Conservation (phyloP, 176 grass and related monocot genomes). For the Elaeis guineensis region DNA sequence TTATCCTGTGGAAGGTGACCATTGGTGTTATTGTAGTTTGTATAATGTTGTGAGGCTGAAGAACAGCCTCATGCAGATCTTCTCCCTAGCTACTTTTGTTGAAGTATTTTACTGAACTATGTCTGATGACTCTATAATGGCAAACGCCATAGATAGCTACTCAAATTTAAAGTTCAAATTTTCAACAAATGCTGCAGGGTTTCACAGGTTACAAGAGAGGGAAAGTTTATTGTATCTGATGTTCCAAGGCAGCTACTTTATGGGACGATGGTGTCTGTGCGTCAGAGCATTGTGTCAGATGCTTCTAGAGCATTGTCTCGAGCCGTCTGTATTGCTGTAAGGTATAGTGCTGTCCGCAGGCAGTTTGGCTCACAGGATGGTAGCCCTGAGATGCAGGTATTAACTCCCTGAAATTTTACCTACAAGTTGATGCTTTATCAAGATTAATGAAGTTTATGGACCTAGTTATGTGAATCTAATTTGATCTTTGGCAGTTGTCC, state of each 20-base stretch:
- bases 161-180: background rate
- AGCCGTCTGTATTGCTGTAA: slow-evolving; percentile 80
- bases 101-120: too few relatives aligned
- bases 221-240: slow-evolving; percentile 85
- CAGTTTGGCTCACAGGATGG: slow-evolving; percentile 81
- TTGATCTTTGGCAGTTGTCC: too few relatives aligned
- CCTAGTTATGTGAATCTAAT: too few relatives aligned
- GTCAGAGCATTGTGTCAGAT: slow-evolving; percentile 82
- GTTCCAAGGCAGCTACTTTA: slow-evolving; percentile 93
- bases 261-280: slow-evolving; percentile 92
- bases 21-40: too few relatives aligned
- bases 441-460: background rate
- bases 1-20: too few relatives aligned
- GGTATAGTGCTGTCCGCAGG: slow-evolving; percentile 80
- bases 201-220: slow-evolving; percentile 91
- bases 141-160: too few relatives aligned
- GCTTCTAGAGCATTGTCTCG: slow-evolving; percentile 93
- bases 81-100: too few relatives aligned
- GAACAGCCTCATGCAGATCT: too few relatives aligned
- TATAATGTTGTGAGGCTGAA: too few relatives aligned
- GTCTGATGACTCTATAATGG: too few relatives aligned
- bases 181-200: slow-evolving; percentile 46
- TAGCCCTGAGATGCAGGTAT: slow-evolving; percentile 77
- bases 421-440: too few relatives aligned
- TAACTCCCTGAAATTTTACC: too few relatives aligned